Percentiles rank a stretch among this genome's conserved stretches.
Evolutionary conservation across 148 eudicot species (phyloP).

Genomic region (Fagopyrum esculentum): DNA sequence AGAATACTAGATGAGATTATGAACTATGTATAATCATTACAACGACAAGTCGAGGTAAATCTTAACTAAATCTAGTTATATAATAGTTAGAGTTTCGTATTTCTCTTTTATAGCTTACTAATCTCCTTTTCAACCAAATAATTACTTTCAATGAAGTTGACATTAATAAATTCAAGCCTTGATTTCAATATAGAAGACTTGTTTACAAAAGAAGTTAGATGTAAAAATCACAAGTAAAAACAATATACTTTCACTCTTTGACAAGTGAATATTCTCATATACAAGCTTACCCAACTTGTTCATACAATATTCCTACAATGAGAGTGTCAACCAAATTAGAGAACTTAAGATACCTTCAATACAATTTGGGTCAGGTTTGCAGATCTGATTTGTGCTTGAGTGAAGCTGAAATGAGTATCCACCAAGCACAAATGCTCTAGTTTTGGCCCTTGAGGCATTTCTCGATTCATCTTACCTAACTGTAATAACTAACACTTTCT

Average conservation of each 20-base stretch:
- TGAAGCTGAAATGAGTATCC: constrained; percentile 16
- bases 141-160: constrained; percentile 96
- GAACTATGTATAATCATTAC: constrained; percentile 95
- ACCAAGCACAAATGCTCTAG: constrained; percentile 48
- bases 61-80: not conserved
- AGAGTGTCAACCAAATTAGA: constrained; percentile 38
- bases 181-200: constrained; percentile 68
- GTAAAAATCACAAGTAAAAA: not conserved
- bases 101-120: not conserved
- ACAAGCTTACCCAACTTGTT: constrained; percentile 57
- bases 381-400: constrained; percentile 36
- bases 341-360: constrained; percentile 42
- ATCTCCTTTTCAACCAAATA: constrained; percentile 23
- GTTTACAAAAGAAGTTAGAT: constrained; percentile 62
- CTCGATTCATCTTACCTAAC: constrained; percentile 56
- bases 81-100: not conserved
- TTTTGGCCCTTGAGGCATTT: constrained; percentile 40
- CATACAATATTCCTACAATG: constrained; percentile 35
- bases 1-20: constrained; percentile 98
- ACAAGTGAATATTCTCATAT: not conserved
- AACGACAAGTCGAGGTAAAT: constrained; percentile 98
- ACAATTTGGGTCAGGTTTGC: constrained; percentile 33
- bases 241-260: not conserved
- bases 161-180: constrained; percentile 64
- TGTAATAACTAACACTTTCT: constrained; percentile 32